A percentile compares a stretch with the other conserved stretches of the same genome.
Conservation (phyloP, 305 asterid genomes). For the Fraxinus xanthoxyloides region DNA sequence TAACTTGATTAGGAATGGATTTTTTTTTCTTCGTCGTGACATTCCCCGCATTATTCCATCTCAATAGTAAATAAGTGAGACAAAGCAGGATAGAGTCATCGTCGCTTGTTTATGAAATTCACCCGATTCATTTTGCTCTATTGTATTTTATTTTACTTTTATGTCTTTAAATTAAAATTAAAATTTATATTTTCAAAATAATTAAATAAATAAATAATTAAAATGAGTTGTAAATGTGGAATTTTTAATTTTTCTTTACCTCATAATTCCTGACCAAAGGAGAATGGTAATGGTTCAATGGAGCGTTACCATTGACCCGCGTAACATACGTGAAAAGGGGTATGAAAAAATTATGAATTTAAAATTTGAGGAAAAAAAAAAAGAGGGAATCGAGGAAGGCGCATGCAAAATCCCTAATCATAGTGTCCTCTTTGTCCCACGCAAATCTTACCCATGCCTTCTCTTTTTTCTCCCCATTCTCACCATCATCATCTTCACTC, state of each 20-base stretch:
- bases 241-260: no score
- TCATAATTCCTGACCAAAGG: background rate
- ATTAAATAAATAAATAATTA: no score
- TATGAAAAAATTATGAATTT: background rate
- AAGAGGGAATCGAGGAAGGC: conserved; percentile 34
- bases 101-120: no score
- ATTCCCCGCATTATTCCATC: background rate
- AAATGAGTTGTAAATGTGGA: no score
- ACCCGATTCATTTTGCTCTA: no score
- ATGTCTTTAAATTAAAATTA: no score
- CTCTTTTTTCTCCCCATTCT: conserved; percentile 9
- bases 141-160: no score
- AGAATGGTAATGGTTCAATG: background rate
- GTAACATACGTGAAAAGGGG: background rate
- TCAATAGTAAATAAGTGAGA: background rate
- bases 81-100: no score
- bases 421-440: conserved; percentile 40
- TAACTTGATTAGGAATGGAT: background rate
- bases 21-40: background rate
- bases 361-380: background rate
- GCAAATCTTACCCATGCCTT: conserved; percentile 34
- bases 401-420: conserved; percentile 50
- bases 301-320: background rate
- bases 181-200: no score
- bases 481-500: background rate